These are phyloP conservation scores for Setaria viridis DNA, from an alignment of 202 grass and related monocot genomes.

Conservation along the genomic window DNA sequence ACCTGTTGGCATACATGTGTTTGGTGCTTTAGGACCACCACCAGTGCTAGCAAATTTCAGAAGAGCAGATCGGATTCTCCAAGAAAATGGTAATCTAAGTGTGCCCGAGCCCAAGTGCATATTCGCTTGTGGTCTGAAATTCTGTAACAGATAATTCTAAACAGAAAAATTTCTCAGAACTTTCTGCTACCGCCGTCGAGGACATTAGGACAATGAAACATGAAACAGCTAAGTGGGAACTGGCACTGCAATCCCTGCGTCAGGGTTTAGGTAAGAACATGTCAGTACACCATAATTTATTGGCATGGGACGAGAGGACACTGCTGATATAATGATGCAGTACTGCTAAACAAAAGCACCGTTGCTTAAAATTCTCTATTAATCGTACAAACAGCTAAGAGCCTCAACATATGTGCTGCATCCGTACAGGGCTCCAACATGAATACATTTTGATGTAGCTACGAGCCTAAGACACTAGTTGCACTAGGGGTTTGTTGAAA, in stretches of 20 bases:
- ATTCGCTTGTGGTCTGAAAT: not conserved
- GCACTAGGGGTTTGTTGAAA: constrained; percentile 14
- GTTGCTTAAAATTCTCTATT: not conserved
- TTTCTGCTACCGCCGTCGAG: not conserved
- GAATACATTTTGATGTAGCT: constrained; percentile 21
- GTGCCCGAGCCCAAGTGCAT: not conserved
- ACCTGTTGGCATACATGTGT: constrained; percentile 47
- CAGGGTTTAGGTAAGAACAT: constrained; percentile 45
- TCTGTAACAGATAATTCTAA: not conserved
- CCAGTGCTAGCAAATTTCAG: constrained; percentile 5
- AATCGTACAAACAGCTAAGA: constrained; percentile 48
- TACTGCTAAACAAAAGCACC: constrained; percentile 33
- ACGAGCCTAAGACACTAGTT: not conserved
- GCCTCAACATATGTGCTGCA: constrained; percentile 23
- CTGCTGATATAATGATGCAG: constrained; percentile 26
- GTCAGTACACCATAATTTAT: constrained; percentile 37
- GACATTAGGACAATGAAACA: not conserved
- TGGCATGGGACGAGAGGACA: constrained; percentile 21
- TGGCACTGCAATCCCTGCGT: not conserved
- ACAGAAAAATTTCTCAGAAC: not conserved
- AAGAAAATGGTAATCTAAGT: constrained; percentile 24
- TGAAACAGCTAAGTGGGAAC: constrained; percentile 13
- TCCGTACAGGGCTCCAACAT: constrained; percentile 15
- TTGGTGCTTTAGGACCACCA: constrained; percentile 43
- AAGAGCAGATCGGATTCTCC: constrained; percentile 24